phyloP scores from a whole-genome alignment of 1,139 yeast species.

The Lodderomyces jiufengensis region DNA sequence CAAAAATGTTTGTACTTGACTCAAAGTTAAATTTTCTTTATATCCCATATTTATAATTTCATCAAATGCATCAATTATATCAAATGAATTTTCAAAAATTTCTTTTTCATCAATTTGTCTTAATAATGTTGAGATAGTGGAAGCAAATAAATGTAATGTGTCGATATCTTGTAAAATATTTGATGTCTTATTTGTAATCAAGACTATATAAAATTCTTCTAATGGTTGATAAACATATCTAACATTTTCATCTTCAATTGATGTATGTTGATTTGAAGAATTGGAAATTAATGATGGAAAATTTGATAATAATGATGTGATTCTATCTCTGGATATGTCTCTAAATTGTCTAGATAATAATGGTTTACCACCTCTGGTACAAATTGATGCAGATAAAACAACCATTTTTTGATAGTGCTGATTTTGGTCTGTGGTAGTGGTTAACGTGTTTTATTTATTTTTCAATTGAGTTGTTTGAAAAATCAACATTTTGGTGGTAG shows the following conservation, averaged over 20 bases:
- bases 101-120: conserved; percentile 79
- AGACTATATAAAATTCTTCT: conserved; percentile 88
- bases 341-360: conserved; percentile 89
- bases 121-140: conserved; percentile 73
- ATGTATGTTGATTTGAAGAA: conserved; percentile 80
- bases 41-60: conserved; percentile 89
- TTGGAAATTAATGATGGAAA: conserved; percentile 79
- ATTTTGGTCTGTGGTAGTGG: too few relatives aligned
- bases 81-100: conserved; percentile 81
- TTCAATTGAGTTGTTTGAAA: conserved; percentile 5
- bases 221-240: conserved; percentile 95
- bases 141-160: conserved; percentile 81
- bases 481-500: conserved; percentile 4
- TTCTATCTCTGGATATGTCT: conserved; percentile 80
- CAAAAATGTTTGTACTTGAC: conserved; percentile 85
- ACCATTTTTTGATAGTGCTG: conserved; percentile 20
- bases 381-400: conserved; percentile 89
- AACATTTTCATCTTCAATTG: conserved; percentile 89
- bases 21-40: conserved; percentile 77
- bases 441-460: background rate
- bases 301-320: conserved; percentile 79
- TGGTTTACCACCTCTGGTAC: conserved; percentile 94
- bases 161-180: conserved; percentile 94
- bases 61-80: conserved; percentile 87
- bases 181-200: conserved; percentile 87